Percentiles rank a stretch among this genome's conserved stretches.
Evolutionary conservation across 2,329 filamentous ascomycete genomes (phyloP).

Genomic region (Clonostachys byssicola): DNA sequence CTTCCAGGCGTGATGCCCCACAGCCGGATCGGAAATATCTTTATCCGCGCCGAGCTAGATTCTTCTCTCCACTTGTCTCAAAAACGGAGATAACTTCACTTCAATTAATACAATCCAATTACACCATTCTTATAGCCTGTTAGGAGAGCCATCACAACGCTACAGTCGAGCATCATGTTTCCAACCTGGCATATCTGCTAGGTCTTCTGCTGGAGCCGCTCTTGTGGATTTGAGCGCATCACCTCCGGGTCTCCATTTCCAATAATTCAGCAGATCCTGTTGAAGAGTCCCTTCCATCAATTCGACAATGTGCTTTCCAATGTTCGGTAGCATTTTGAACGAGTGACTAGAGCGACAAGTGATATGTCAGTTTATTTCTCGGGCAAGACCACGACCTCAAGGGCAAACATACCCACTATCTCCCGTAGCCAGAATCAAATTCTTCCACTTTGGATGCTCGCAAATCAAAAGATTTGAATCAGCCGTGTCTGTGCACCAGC

Average conservation of each 20-base stretch:
- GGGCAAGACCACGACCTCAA: background rate
- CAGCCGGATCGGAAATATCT: background rate
- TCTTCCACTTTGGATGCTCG: conserved; percentile 32
- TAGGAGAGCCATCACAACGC: background rate
- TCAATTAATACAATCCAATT: background rate
- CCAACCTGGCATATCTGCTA: conserved; percentile 40
- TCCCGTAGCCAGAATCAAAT: conserved; percentile 38
- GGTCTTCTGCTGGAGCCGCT: conserved; percentile 31
- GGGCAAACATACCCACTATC: conserved; percentile 33
- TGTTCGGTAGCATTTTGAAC: conserved; percentile 39
- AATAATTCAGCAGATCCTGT: conserved; percentile 29
- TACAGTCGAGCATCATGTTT: conserved; percentile 9
- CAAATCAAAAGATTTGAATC: conserved; percentile 24
- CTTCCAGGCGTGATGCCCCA: too few relatives aligned
- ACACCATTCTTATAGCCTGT: background rate
- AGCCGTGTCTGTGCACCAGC: conserved; percentile 27
- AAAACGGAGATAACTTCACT: background rate
- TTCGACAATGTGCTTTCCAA: conserved; percentile 40
- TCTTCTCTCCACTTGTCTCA: background rate
- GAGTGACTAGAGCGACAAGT: conserved; percentile 23
- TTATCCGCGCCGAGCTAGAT: background rate
- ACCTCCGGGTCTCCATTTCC: conserved; percentile 39
- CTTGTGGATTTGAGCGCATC: conserved; percentile 35
- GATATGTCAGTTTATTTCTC: background rate
- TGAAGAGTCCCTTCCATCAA: conserved; percentile 32